These are phyloP conservation scores for Termitomyces sp. DNA, from an alignment of 768 basidiomycete genomes.

Conservation along the genomic window DNA sequence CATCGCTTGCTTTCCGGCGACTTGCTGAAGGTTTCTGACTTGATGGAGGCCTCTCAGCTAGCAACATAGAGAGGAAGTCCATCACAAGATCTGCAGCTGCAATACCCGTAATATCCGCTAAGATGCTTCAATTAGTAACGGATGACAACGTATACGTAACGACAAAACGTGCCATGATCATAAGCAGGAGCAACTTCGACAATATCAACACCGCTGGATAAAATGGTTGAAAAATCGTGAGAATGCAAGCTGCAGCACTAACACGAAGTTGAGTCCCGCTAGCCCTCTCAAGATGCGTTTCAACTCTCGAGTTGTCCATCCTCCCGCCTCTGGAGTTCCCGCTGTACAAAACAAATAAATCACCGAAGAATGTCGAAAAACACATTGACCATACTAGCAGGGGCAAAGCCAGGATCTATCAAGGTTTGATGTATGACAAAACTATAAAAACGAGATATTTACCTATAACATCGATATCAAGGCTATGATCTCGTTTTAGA, in stretches of 20 bases:
- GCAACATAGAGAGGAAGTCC: slow-evolving; percentile 60
- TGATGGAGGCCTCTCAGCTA: slow-evolving; percentile 34
- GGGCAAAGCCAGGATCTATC: slow-evolving; percentile 69
- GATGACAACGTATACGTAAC: not conserved
- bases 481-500: slow-evolving; percentile 26
- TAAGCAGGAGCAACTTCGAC: slow-evolving; percentile 75
- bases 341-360: slow-evolving; percentile 32
- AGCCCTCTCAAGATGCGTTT: slow-evolving; percentile 79
- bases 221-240: not conserved
- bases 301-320: slow-evolving; percentile 79
- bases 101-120: slow-evolving; percentile 64
- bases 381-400: slow-evolving; percentile 46
- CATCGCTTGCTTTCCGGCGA: not conserved
- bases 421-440: not conserved
- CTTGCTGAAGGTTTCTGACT: not conserved
- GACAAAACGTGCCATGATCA: slow-evolving; percentile 48
- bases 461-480: slow-evolving; percentile 85
- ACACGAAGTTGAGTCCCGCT: slow-evolving; percentile 78
- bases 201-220: slow-evolving; percentile 57
- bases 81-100: slow-evolving; percentile 66
- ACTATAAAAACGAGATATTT: not conserved
- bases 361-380: not conserved
- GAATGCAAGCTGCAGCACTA: slow-evolving; percentile 17
- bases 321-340: slow-evolving; percentile 80
- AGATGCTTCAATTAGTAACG: not conserved